phyloP scores from a whole-genome alignment of 1,284 basidiomycete species.

The Sanghuangporus baumii region DNA sequence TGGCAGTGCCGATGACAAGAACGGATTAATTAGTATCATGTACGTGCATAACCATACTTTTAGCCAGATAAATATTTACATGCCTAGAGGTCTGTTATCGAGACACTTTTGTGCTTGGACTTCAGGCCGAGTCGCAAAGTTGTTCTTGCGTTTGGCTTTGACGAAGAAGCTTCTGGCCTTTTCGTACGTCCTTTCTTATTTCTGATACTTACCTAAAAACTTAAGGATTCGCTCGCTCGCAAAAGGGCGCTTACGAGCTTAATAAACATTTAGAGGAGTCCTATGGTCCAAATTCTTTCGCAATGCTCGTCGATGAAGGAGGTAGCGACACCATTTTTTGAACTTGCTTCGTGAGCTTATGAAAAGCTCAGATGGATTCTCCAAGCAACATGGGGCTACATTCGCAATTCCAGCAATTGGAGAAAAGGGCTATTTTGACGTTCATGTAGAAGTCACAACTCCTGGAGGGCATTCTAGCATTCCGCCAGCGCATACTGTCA shows the following conservation, averaged over 20 bases:
- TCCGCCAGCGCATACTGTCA: slow-evolving; percentile 31
- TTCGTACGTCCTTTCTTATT: slow-evolving; percentile 27
- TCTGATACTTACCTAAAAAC: neutral
- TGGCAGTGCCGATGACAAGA: slow-evolving; percentile 36
- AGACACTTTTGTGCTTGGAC: slow-evolving; percentile 32
- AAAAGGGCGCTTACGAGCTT: slow-evolving; percentile 31
- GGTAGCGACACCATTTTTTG: slow-evolving; percentile 19
- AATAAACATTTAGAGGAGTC: slow-evolving; percentile 35
- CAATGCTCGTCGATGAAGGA: slow-evolving; percentile 47
- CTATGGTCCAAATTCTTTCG: slow-evolving; percentile 47
- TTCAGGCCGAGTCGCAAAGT: slow-evolving; percentile 35
- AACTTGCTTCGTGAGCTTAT: neutral
- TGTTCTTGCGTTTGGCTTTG: slow-evolving; percentile 43
- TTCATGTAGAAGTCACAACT: slow-evolving; percentile 33
- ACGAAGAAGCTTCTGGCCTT: slow-evolving; percentile 46
- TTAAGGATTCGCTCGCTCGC: neutral
- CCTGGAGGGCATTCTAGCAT: slow-evolving; percentile 43
- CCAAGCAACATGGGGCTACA: slow-evolving; percentile 21
- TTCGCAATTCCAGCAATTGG: slow-evolving; percentile 35
- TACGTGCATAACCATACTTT: neutral
- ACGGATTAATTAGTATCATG: slow-evolving; percentile 32
- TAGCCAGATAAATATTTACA: neutral
- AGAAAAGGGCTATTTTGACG: slow-evolving; percentile 45
- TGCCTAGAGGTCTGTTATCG: slow-evolving; percentile 30
- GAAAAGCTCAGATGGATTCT: slow-evolving; percentile 16